Percentiles rank a stretch among this genome's conserved stretches.
Conservation (phyloP, 306 rosid species). For the Gastrolobium bilobum region DNA sequence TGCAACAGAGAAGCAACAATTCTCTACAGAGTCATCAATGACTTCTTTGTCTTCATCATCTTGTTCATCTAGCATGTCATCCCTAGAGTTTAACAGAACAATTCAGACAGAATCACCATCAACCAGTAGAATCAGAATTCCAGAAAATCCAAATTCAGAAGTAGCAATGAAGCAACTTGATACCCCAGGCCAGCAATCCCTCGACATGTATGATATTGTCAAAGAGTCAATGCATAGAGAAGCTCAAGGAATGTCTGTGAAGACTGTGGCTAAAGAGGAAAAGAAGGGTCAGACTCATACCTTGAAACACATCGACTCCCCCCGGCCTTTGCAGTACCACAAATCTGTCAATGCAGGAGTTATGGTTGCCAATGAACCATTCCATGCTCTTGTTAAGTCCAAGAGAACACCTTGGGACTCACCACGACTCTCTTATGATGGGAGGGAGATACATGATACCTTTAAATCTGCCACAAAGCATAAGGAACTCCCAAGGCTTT, state of each 20-base stretch:
- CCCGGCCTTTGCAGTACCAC: slow-evolving; percentile 65
- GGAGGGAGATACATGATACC: slow-evolving; percentile 59
- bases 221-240: slow-evolving; percentile 70
- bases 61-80: slow-evolving; percentile 85
- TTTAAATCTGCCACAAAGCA: slow-evolving; percentile 63
- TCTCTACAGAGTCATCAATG: slow-evolving; percentile 77
- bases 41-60: slow-evolving; percentile 75
- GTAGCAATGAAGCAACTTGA: slow-evolving; percentile 49
- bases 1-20: slow-evolving; percentile 63
- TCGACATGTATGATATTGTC: slow-evolving; percentile 57
- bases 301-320: slow-evolving; percentile 78
- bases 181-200: slow-evolving; percentile 45
- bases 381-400: slow-evolving; percentile 54
- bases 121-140: slow-evolving; percentile 45
- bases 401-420: slow-evolving; percentile 63
- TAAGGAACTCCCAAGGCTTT: slow-evolving; percentile 86
- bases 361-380: slow-evolving; percentile 55
- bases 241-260: slow-evolving; percentile 63
- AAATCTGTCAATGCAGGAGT: slow-evolving; percentile 55
- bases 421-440: slow-evolving; percentile 84
- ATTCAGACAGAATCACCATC: slow-evolving; percentile 61
- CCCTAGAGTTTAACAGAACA: slow-evolving; percentile 66
- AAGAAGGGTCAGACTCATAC: slow-evolving; percentile 52
- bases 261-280: slow-evolving; percentile 60
- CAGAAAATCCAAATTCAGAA: slow-evolving; percentile 44